phyloP scores from a whole-genome alignment of 2,329 filamentous ascomycete species.

The Cordyceps fumosorosea region DNA sequence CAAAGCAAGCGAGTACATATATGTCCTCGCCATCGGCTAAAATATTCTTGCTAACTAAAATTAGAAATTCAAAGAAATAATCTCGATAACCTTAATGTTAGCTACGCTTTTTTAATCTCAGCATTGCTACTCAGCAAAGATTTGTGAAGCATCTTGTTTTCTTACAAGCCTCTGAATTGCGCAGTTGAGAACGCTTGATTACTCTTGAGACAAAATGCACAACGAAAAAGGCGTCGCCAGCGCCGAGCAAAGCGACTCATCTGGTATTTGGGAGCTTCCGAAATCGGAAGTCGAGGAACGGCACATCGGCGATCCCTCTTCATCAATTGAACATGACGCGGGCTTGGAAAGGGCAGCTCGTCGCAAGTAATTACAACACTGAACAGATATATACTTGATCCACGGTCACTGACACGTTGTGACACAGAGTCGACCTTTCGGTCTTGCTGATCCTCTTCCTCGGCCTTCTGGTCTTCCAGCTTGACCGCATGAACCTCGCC shows the following conservation, averaged over 20 bases:
- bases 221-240: not conserved
- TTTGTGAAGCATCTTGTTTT: not conserved
- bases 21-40: not conserved
- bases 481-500: constrained; percentile 47
- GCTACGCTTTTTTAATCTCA: not conserved
- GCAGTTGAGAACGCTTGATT: no score
- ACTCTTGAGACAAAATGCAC: not conserved
- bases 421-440: constrained; percentile 30
- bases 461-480: constrained; percentile 43
- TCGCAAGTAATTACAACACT: not conserved
- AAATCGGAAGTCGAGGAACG: not conserved
- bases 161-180: not conserved
- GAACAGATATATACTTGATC: fast-evolving
- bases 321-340: not conserved
- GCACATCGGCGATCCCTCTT: not conserved
- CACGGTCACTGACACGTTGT: not conserved
- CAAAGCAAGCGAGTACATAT: not conserved
- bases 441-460: constrained; percentile 43
- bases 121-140: not conserved
- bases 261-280: not conserved
- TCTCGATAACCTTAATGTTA: not conserved
- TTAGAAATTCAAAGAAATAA: not conserved
- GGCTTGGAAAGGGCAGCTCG: not conserved
- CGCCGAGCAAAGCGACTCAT: not conserved
- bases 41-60: not conserved